Conservation (phyloP, 2,329 filamentous ascomycete genomes). For the Xylaria sp. region DNA sequence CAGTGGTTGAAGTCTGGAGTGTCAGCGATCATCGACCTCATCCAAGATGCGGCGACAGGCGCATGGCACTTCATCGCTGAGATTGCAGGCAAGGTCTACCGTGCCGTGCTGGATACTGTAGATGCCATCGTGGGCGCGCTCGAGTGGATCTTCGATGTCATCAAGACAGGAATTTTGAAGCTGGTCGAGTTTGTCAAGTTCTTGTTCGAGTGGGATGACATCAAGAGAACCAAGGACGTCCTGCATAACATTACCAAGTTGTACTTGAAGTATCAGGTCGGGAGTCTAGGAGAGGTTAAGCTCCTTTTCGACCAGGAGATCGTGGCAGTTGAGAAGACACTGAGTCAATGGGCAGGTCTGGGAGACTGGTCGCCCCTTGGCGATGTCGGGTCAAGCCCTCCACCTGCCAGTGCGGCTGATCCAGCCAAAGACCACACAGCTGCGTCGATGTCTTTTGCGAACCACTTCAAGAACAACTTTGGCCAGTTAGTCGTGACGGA, state of each 20-base stretch:
- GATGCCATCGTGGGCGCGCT: conserved; percentile 3
- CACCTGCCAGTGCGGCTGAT: not conserved
- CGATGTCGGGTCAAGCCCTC: not conserved
- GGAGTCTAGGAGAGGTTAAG: not conserved
- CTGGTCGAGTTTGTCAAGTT: conserved; percentile 6
- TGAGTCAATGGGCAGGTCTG: conserved; percentile 3
- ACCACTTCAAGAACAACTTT: conserved; percentile 4
- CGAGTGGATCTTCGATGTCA: conserved; percentile 8
- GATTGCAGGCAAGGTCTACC: conserved; percentile 3
- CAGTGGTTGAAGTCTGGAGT: not conserved
- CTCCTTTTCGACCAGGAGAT: conserved; percentile 2
- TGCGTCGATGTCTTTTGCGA: conserved; percentile 2
- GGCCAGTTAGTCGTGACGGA: not conserved
- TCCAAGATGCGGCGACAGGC: not conserved
- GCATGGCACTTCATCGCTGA: conserved; percentile 1
- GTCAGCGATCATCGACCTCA: not conserved
- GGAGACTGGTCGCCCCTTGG: conserved; percentile 3
- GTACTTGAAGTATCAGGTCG: not conserved
- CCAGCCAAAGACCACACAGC: conserved; percentile 2
- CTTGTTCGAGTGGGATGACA: conserved; percentile 9
- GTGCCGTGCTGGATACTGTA: conserved; percentile 3
- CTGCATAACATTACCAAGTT: not conserved
- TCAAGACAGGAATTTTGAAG: not conserved
- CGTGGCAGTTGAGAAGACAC: conserved; percentile 1
- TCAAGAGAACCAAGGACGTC: conserved; percentile 6